Evolutionary conservation across 768 basidiomycete genomes (phyloP), one percentile per base, ranked within the genome.

Genomic region (Mycena rosella): DNA sequence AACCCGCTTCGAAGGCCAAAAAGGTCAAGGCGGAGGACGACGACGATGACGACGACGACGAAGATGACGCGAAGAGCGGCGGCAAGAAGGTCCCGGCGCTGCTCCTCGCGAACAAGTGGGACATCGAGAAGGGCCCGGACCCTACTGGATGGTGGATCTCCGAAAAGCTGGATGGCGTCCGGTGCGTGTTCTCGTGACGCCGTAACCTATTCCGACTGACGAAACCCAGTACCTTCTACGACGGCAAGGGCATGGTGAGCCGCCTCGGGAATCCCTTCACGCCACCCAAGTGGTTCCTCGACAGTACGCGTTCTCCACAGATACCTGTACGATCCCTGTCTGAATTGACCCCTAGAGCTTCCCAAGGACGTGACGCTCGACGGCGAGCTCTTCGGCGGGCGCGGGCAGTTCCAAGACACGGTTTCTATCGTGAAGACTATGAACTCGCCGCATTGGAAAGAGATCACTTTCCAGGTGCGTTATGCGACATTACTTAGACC

Each of bases 141-240:
- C 87, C 87, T 1, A 82, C 82, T 18, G 87, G 87, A 1, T 89
- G 87, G 86, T 88, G 86, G 86, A 83, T 88, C 32, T 87, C 86
- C 3, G 88, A 89, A 70, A 89, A 89, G 73, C 72, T 89, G 54
- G 88, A 89, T 74, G 88, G 88, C 62, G 87, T 89, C 36, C 78
- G 88, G 87, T 88, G 67, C n/a, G 83, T 49, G 66, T 57, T 49
- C 22, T 18, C 17, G 20, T 9, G 24, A n/a, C 29, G 9, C 24
- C 27, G n/a, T n/a, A n/a, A n/a, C n/a, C 32, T 34, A 13, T 34
- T 34, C 32, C 32, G 32, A n/a, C n/a, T n/a, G n/a, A n/a, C n/a
- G n/a, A n/a, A n/a, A n/a, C n/a, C 20, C 53, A 87, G 88, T 32
- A 85, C 87, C 0, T 88, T 82, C 70, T 89, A 84, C 68, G 85